Evolutionary conservation across 768 basidiomycete species (phyloP), one percentile per base, ranked within the genome.

Genomic region (Boletellus sp.): DNA sequence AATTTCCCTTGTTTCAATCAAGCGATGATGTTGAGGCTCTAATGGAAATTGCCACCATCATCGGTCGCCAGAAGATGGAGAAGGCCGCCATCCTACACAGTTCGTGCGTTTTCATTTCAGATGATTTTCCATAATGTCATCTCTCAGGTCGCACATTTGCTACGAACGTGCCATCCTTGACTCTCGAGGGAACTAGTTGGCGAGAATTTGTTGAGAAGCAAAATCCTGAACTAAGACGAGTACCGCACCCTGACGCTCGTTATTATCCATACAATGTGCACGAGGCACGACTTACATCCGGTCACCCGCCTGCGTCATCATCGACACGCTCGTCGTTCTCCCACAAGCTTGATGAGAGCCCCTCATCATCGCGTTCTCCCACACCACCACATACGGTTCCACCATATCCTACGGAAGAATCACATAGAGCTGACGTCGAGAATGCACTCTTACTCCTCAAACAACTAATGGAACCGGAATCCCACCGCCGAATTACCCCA

Each of bases 1-100:
- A 95, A 58, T 99, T 97, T 62, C 96, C 96, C 2, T 70, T 97
- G 24, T 94, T 98, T 71, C 88, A 92, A 58, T 92, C 94, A 17
- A 88, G 80, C 59, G 93, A 98, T 60, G 96, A 99, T 63, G 79
- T 85, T 32, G 95, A 99, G 67, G 96, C 94, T 6, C 74, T 98
- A 17, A 89, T 97, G 85, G 96, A 99, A 70, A 86, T 97, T 47
- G 87, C 91, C 15, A 74, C 82, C 11, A 85, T 99, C 38, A 81
- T 96, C 53, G 96, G 96, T 8, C 79, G 80, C 54, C 78, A 76
- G 55, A 78, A 78, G 45, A 90, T 96, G 79, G 95, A 95, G 63
- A 84, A 79, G 61, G 78, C 83, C 33, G 95, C 94, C 0, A 80
- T 87, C 17, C 64, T 97, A 37, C 96, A 99, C 65, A 91, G 95